Conservation (phyloP, 208 protist species). For the Novymonas esmeraldas region DNA sequence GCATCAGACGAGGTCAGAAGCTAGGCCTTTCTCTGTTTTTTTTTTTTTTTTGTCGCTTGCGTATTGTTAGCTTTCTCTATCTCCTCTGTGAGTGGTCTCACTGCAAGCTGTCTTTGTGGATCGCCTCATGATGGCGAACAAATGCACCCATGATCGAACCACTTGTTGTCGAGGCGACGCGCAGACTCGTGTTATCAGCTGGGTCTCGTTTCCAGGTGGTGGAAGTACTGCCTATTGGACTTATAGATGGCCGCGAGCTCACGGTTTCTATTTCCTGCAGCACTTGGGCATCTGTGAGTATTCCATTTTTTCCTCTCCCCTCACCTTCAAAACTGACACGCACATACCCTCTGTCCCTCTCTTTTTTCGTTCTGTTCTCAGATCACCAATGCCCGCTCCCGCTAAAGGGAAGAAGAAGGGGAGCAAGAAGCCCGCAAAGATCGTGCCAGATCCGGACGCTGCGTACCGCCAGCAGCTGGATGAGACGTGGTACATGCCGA, state of each 20-base stretch:
- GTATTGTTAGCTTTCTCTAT: no score
- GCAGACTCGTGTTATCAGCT: no score
- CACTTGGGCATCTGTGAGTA: neutral
- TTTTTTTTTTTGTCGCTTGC: constrained; percentile 3
- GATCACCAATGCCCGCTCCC: constrained; percentile 14
- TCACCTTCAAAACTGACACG: no score
- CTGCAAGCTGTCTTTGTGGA: no score
- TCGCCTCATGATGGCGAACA: neutral
- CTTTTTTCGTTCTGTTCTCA: constrained; percentile 11
- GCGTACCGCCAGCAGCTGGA: constrained; percentile 45
- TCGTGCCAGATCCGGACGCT: constrained; percentile 46
- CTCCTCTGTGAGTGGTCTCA: no score
- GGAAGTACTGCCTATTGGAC: no score
- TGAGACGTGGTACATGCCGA: constrained; percentile 51
- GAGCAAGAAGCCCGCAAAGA: constrained; percentile 31
- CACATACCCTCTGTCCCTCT: neutral
- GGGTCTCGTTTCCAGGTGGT: no score
- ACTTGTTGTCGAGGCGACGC: no score
- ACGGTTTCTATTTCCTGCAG: neutral
- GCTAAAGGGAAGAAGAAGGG: constrained; percentile 25
- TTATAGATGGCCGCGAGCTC: no score
- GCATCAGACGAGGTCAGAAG: constrained; percentile 12
- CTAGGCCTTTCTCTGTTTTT: constrained; percentile 5
- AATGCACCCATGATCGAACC: no score
- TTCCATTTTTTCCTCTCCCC: neutral